A percentile compares a stretch with the other conserved stretches of the same genome.
Conservation (phyloP, 306 rosid species). For the Trichosanthes cucumerina region DNA sequence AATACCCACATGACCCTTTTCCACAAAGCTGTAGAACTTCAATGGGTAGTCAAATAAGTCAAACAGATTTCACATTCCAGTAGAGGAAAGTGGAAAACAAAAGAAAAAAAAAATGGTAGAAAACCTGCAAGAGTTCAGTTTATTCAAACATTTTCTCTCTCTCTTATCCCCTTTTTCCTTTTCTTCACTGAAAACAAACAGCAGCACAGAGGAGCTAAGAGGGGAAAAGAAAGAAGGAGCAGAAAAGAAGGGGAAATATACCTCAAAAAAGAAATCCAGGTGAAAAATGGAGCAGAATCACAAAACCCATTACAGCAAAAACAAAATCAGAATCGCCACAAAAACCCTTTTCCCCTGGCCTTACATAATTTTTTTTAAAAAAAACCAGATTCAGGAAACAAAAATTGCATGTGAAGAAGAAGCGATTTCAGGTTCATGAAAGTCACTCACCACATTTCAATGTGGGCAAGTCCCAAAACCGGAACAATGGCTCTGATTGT, state of each 20-base stretch:
- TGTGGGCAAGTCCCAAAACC: not conserved
- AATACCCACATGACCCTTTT: not conserved
- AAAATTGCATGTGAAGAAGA: conserved; percentile 1
- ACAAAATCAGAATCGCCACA: not conserved
- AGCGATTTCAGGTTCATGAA: not conserved
- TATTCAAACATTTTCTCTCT: not conserved
- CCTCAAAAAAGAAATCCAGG: not conserved
- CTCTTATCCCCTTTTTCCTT: not conserved
- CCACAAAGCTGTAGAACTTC: not conserved
- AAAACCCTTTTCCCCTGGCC: not conserved
- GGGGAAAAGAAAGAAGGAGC: not conserved
- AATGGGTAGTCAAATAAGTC: conserved; percentile 3
- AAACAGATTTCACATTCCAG: not conserved
- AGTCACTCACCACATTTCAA: not conserved
- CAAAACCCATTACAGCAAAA: not conserved
- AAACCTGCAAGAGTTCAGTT: not conserved
- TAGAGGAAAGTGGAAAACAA: not conserved
- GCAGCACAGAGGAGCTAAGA: not conserved
- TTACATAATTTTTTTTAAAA: not conserved
- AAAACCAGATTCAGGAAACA: not conserved
- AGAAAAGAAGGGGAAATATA: not conserved
- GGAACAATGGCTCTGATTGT: not conserved
- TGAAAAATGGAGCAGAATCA: not conserved
- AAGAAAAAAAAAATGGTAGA: not conserved
- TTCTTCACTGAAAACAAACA: conserved; percentile 1